phyloP scores from a whole-genome alignment of 352 stramenopile species.

The Phytophthora fragariae region DNA sequence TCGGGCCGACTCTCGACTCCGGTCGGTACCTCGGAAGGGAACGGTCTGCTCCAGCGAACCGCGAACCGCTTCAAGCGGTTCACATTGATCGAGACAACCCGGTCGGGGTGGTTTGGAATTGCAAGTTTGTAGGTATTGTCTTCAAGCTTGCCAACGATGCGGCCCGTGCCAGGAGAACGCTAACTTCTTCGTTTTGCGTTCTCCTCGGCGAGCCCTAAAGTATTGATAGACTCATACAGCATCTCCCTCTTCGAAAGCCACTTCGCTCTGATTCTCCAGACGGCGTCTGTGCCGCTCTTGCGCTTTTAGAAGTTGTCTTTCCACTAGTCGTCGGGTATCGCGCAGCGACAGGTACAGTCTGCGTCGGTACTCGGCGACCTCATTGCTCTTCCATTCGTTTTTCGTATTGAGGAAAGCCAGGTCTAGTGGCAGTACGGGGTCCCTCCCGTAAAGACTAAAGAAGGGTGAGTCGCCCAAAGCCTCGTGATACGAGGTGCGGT shows the following conservation, averaged over 20 bases:
- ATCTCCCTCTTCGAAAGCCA: not conserved
- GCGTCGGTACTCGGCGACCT: not conserved
- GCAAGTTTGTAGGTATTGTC: no score
- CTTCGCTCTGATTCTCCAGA: not conserved
- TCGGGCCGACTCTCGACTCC: not conserved
- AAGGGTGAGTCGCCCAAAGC: slow-evolving; percentile 13
- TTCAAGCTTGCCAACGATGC: not conserved
- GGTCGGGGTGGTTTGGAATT: no score
- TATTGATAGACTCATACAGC: slow-evolving; percentile 14
- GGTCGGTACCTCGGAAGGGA: no score
- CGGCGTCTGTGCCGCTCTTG: not conserved
- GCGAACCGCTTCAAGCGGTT: no score
- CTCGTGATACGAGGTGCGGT: slow-evolving; percentile 15
- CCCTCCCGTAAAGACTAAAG: slow-evolving; percentile 10
- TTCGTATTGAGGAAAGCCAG: slow-evolving; percentile 16
- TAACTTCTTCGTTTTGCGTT: slow-evolving; percentile 7
- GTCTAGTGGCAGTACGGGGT: slow-evolving; percentile 9
- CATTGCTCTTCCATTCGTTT: slow-evolving; percentile 15
- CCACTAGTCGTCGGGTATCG: slow-evolving; percentile 1
- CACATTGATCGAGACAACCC: no score
- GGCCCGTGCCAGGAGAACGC: slow-evolving; percentile 18
- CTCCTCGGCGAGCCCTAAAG: not conserved
- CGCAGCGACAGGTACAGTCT: not conserved
- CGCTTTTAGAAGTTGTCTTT: slow-evolving; percentile 8
- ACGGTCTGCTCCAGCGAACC: no score